Evolutionary conservation across 345 rosid genomes (phyloP).

Genomic region (Luvunga scandens): DNA sequence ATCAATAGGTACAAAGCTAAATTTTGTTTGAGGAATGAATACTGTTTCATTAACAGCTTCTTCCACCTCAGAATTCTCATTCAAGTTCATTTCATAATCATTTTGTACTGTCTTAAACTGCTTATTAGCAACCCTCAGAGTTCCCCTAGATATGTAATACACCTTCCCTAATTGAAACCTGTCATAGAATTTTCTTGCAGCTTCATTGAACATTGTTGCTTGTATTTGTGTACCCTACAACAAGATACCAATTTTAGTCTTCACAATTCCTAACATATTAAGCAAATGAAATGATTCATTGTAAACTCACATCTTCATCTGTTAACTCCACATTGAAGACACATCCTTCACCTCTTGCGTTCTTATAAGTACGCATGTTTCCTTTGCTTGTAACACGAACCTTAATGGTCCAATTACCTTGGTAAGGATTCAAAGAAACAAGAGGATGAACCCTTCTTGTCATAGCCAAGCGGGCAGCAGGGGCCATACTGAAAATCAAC

Average conservation of each 20-base stretch:
- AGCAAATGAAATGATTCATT: neutral
- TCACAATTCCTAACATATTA: neutral
- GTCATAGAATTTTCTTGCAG: slow-evolving; percentile 77
- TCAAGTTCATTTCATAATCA: slow-evolving; percentile 92
- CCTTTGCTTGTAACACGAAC: slow-evolving; percentile 88
- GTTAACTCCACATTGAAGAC: slow-evolving; percentile 95
- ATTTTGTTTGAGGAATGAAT: slow-evolving; percentile 77
- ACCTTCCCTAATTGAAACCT: slow-evolving; percentile 81
- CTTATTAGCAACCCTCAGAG: slow-evolving; percentile 81
- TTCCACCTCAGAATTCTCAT: slow-evolving; percentile 84
- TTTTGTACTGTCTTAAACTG: slow-evolving; percentile 83
- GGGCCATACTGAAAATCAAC: slow-evolving; percentile 63
- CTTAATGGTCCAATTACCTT: slow-evolving; percentile 94
- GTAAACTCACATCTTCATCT: slow-evolving; percentile 76
- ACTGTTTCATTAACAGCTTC: slow-evolving; percentile 66
- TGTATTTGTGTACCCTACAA: slow-evolving; percentile 89
- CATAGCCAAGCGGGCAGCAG: slow-evolving; percentile 79
- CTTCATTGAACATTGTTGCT: slow-evolving; percentile 95
- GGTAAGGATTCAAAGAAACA: slow-evolving; percentile 89
- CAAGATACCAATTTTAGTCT: neutral
- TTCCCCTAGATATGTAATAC: slow-evolving; percentile 79
- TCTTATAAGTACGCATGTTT: slow-evolving; percentile 75
- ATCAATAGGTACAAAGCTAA: slow-evolving; percentile 76
- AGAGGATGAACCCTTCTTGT: slow-evolving; percentile 92
- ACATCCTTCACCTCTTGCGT: slow-evolving; percentile 91